phyloP scores from a whole-genome alignment of 2,329 filamentous ascomycete genomes.

The Neonectria magnoliae region DNA sequence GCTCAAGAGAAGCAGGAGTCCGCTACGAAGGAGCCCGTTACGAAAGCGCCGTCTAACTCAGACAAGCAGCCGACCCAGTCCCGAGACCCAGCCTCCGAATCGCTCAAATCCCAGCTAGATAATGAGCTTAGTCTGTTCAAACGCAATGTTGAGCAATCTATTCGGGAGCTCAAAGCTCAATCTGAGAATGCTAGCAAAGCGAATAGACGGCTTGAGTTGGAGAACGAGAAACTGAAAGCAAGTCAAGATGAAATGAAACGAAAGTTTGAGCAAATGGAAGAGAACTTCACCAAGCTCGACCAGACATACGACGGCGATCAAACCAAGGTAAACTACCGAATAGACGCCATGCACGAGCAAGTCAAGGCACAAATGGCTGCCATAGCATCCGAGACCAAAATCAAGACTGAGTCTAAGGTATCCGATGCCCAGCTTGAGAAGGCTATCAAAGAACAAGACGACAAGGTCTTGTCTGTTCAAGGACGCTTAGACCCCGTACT shows the following conservation, averaged over 20 bases:
- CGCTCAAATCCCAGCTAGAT: slow-evolving; percentile 17
- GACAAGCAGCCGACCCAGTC: neutral
- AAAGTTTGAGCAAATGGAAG: slow-evolving; percentile 27
- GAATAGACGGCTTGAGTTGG: slow-evolving; percentile 4
- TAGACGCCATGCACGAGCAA: slow-evolving; percentile 16
- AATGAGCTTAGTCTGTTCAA: slow-evolving; percentile 31
- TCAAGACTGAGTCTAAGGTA: neutral
- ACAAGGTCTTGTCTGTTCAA: neutral
- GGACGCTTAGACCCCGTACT: neutral
- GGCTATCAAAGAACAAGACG: neutral
- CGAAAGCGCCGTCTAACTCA: neutral
- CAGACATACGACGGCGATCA: slow-evolving; percentile 35
- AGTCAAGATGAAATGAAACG: slow-evolving; percentile 27
- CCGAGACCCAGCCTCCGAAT: neutral
- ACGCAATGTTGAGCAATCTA: slow-evolving; percentile 1
- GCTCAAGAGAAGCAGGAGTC: slow-evolving; percentile 3
- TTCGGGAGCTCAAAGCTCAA: slow-evolving; percentile 10
- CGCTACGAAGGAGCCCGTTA: neutral
- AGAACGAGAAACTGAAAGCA: slow-evolving; percentile 24
- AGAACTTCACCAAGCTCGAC: slow-evolving; percentile 37
- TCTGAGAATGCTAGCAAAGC: slow-evolving; percentile 1
- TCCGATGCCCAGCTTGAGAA: neutral
- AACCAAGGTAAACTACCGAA: neutral
- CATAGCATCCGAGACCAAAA: neutral
- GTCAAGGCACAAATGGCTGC: slow-evolving; percentile 5